Conservation (phyloP, 108 stramenopile species). For the Nannochloropsis gaditana region DNA sequence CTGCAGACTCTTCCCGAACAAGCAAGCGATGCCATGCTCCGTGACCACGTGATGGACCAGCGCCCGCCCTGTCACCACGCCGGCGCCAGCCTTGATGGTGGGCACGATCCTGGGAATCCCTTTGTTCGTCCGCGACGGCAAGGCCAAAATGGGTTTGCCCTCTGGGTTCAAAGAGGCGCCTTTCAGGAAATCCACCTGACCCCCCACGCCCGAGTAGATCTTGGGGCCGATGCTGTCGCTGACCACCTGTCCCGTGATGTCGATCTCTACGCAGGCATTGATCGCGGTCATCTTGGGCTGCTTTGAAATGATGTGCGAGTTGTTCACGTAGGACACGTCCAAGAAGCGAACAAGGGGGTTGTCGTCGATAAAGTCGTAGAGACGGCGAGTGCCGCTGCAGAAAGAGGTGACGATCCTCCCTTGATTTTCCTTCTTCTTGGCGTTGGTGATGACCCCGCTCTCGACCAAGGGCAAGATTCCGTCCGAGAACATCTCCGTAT, state of each 20-base stretch:
- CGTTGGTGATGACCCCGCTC: slow-evolving; percentile 35
- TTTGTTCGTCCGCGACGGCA: slow-evolving; percentile 36
- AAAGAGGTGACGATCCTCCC: slow-evolving; percentile 39
- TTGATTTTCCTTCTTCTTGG: slow-evolving; percentile 22
- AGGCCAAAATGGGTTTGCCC: slow-evolving; percentile 40
- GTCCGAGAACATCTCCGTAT: slow-evolving; percentile 47
- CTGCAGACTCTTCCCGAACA: slow-evolving; percentile 35
- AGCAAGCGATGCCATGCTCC: slow-evolving; percentile 36
- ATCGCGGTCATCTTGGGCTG: slow-evolving; percentile 47
- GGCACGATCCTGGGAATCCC: slow-evolving; percentile 36
- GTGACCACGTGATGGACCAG: slow-evolving; percentile 47
- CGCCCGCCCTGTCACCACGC: slow-evolving; percentile 46
- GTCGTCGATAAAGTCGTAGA: slow-evolving; percentile 50
- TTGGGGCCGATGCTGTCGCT: slow-evolving; percentile 38
- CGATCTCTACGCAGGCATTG: slow-evolving; percentile 36
- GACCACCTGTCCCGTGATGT: slow-evolving; percentile 45
- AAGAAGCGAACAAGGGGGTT: slow-evolving; percentile 34
- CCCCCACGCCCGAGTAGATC: slow-evolving; percentile 48
- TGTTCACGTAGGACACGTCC: slow-evolving; percentile 23
- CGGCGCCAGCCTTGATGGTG: slow-evolving; percentile 32
- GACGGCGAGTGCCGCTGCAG: slow-evolving; percentile 32
- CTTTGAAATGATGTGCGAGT: slow-evolving; percentile 32
- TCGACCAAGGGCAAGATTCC: slow-evolving; percentile 36
- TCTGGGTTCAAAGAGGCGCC: slow-evolving; percentile 31
- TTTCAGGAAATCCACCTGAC: slow-evolving; percentile 43